These are phyloP conservation scores for Aspergillus tamarii DNA, from an alignment of 2,329 filamentous ascomycete genomes.

Conservation along the genomic window DNA sequence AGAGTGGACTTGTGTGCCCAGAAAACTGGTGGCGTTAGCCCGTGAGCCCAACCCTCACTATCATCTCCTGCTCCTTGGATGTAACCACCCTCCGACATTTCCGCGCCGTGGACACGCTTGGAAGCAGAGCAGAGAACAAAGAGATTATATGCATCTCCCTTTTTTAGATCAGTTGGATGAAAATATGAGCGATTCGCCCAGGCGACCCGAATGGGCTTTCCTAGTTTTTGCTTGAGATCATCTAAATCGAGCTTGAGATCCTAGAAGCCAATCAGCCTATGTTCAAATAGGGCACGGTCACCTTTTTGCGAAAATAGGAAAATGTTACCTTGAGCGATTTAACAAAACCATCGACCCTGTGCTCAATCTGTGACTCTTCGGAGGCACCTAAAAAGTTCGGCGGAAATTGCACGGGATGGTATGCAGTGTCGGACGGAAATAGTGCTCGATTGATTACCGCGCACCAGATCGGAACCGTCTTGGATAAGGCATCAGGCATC, in stretches of 20 bases:
- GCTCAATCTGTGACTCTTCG: slow-evolving; percentile 77
- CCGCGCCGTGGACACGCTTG: slow-evolving; percentile 67
- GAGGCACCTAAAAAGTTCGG: slow-evolving; percentile 72
- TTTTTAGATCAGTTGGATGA: slow-evolving; percentile 49
- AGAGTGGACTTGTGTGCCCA: slow-evolving; percentile 71
- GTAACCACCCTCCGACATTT: slow-evolving; percentile 74
- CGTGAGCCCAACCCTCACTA: slow-evolving; percentile 86
- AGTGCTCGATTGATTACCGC: slow-evolving; percentile 79
- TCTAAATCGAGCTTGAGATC: slow-evolving; percentile 65
- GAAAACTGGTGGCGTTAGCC: slow-evolving; percentile 76
- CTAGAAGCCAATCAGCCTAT: slow-evolving; percentile 38
- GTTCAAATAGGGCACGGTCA: background rate
- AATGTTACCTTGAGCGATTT: slow-evolving; percentile 48
- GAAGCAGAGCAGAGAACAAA: slow-evolving; percentile 88
- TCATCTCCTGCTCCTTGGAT: slow-evolving; percentile 96
- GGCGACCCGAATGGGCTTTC: slow-evolving; percentile 73
- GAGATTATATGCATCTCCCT: slow-evolving; percentile 64
- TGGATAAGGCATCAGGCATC: slow-evolving; percentile 93
- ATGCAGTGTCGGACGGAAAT: slow-evolving; percentile 61
- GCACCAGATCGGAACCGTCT: slow-evolving; percentile 94
- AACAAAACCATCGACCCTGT: slow-evolving; percentile 61
- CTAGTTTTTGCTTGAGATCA: slow-evolving; percentile 58
- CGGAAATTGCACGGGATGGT: slow-evolving; percentile 68
- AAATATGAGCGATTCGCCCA: slow-evolving; percentile 76
- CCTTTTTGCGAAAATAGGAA: slow-evolving; percentile 1